Evolutionary conservation across 2,329 filamentous ascomycete species (phyloP).

Genomic region (Fusarium sublunatum): DNA sequence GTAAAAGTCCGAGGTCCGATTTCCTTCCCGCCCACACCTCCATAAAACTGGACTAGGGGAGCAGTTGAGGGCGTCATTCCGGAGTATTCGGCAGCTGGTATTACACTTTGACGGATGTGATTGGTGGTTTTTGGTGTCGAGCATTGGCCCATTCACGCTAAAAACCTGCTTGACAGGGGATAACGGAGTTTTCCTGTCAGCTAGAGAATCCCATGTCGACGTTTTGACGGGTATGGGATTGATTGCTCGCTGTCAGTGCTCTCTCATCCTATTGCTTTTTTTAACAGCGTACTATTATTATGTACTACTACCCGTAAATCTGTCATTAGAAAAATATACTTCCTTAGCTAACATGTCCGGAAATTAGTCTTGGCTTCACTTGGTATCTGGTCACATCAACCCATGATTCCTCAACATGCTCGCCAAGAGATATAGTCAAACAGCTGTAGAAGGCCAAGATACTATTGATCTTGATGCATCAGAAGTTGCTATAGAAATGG

Average conservation of each 20-base stretch:
- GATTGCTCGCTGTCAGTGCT: no score
- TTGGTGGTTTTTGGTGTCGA: constrained; percentile 15
- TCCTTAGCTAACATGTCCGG: no score
- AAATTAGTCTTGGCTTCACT: no score
- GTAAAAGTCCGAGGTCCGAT: constrained; percentile 1
- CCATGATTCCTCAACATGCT: no score
- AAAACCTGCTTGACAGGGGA: constrained; percentile 12
- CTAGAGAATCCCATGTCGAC: constrained; percentile 6
- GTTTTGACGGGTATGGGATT: background rate
- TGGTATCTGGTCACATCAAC: no score
- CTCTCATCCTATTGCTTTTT: no score
- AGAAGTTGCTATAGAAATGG: no score
- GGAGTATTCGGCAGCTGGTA: constrained; percentile 37
- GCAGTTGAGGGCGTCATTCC: constrained; percentile 33
- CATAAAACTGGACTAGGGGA: constrained; percentile 15
- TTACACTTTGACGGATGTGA: constrained; percentile 18
- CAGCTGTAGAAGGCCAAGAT: no score
- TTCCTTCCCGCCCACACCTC: background rate
- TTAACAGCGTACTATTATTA: no score
- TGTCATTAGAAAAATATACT: no score
- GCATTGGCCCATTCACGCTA: constrained; percentile 12
- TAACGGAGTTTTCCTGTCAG: constrained; percentile 31
- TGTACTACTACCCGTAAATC: no score
- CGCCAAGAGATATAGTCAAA: background rate
- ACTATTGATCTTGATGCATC: no score